These are phyloP conservation scores for Carpinus viminea DNA, from an alignment of 306 rosid genomes.

Conservation along the genomic window DNA sequence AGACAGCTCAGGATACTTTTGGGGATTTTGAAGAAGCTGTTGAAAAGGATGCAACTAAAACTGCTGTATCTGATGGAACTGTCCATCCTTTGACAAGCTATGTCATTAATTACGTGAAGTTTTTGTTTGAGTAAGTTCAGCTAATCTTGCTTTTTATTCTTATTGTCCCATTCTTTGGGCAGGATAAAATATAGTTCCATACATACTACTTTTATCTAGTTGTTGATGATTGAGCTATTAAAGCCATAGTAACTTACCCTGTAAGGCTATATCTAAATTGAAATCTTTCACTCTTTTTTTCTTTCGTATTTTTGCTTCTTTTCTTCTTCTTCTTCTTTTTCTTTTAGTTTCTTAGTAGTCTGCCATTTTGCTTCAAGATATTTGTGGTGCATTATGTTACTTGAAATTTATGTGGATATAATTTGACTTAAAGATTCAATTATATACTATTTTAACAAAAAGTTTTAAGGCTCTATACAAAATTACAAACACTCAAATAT, in stretches of 20 bases:
- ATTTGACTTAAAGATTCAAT: neutral
- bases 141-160: neutral
- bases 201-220: conserved; percentile 11
- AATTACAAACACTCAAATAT: too few species aligned
- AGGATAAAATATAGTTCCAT: conserved; percentile 21
- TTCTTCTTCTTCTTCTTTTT: neutral
- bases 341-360: neutral
- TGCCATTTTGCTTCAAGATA: neutral
- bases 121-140: conserved; percentile 89
- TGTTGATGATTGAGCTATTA: neutral
- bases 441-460: neutral
- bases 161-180: conserved; percentile 11
- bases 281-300: conserved; percentile 11
- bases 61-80: conserved; percentile 96
- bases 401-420: neutral
- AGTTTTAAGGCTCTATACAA: neutral
- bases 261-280: neutral
- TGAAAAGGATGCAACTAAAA: conserved; percentile 93
- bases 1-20: conserved; percentile 86
- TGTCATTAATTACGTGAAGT: conserved; percentile 92
- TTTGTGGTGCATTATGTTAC: neutral
- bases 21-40: conserved; percentile 98
- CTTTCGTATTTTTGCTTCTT: neutral
- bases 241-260: neutral
- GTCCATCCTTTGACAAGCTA: conserved; percentile 98